Evolutionary conservation across 257 asterid species (phyloP), one percentile per base, ranked within the genome.

Genomic region (Nicotiana sylvestris): DNA sequence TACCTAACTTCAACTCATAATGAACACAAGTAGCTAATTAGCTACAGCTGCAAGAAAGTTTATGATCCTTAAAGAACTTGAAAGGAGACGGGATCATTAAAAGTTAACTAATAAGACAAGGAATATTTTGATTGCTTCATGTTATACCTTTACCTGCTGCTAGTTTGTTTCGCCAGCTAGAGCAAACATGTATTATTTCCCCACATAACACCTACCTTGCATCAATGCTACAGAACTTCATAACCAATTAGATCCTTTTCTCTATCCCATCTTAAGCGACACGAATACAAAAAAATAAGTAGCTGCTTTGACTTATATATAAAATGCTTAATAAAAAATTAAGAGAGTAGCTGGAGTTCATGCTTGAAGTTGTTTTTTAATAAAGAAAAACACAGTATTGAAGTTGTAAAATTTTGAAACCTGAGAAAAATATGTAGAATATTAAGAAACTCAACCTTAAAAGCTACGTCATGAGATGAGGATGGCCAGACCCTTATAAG

Each of bases 21-120:
- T 49, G 79, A 74, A 74, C 79, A 74, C 79, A 6, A 49, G 39
- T 46, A 49, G 62, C 79, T 74, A 70, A 70, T 11, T 12, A 72
- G 61, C 79, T 72, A 72, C 32, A 74, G 13, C 39, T 6, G 58
- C 25, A 46, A 74, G 62, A 49, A 27, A 74, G 39, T 27, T 74
- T 72, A 49, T 21, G 61, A 49, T 49, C 58, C 62, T 74, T 49
- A 74, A 49, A 74, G 39, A 74, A 27, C 61, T 39, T 15, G 43
- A 29, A 74, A 74, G 61, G 61, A 12, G 79, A 74, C 15, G 6
- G 62, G 61, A 43, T 70, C 35, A 39, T 70, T 21, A 70, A n/a
- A 10, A 70, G 78, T 70, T 70, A 39, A 70, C 78, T 43, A 72
- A 72, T 72, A 46, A 43, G 37, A 46, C 60, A 3, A 11, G 33